Percentiles rank a stretch among this genome's conserved stretches.
Conservation (phyloP, 176 grass and related monocot species). For the Ampelocalamus luodianensis region DNA sequence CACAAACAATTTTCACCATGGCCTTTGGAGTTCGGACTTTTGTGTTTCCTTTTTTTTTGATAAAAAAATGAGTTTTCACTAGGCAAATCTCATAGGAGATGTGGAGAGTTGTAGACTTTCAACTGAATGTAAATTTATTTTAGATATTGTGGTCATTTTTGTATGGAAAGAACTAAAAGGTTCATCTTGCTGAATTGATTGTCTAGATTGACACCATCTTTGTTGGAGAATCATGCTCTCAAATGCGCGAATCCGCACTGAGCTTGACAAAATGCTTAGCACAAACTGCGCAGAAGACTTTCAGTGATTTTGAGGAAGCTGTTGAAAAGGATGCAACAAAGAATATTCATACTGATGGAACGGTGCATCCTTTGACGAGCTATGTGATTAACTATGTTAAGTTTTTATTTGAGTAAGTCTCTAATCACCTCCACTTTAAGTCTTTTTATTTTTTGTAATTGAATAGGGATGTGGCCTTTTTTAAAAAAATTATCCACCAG, state of each 20-base stretch:
- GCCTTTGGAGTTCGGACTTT: not conserved
- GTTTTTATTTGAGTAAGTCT: conserved; percentile 94
- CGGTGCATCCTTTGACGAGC: conserved; percentile 92
- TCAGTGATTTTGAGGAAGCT: conserved; percentile 90
- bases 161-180: not conserved
- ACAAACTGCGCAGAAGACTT: conserved; percentile 87
- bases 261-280: conserved; percentile 82
- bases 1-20: not conserved
- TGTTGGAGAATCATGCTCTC: conserved; percentile 71
- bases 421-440: not conserved
- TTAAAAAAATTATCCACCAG: conserved; percentile 9
- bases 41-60: not conserved
- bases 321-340: conserved; percentile 96
- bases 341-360: conserved; percentile 89
- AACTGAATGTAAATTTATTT: conserved; percentile 14
- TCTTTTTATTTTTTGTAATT: conserved; percentile 1
- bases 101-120: not conserved
- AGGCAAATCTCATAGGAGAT: not conserved
- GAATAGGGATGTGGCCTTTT: not conserved
- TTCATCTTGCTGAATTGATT: conserved; percentile 32
- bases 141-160: not conserved
- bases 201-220: conserved; percentile 87
- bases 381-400: conserved; percentile 99
- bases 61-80: not conserved
- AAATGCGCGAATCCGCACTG: conserved; percentile 72